Conservation (phyloP, 2,329 filamentous ascomycete genomes). For the Aspergillus transmontanensis region DNA sequence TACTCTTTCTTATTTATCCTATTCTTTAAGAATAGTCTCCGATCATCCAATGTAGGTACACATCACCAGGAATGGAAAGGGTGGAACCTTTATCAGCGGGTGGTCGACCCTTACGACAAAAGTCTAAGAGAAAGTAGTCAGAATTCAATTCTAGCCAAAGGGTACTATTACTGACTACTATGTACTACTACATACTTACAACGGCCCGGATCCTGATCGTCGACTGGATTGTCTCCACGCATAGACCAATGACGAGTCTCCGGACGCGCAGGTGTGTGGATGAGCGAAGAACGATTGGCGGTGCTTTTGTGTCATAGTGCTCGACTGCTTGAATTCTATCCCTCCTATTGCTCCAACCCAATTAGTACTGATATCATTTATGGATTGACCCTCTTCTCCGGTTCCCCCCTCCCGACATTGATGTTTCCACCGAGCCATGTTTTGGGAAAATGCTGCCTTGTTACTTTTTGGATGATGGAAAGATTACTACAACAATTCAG, state of each 20-base stretch:
- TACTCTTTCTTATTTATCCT: not conserved
- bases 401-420: not conserved
- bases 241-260: constrained; percentile 28
- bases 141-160: not conserved
- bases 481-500: not conserved
- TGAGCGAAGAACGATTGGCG: constrained; percentile 13
- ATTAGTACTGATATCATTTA: not conserved
- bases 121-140: not conserved
- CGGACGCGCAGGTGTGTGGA: constrained; percentile 23
- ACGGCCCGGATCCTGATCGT: not conserved
- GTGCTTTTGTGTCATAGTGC: not conserved
- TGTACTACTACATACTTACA: not conserved
- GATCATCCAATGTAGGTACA: not conserved
- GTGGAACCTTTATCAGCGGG: not conserved
- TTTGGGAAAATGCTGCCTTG: not conserved
- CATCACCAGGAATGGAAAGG: not conserved
- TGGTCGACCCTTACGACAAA: not conserved
- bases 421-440: not conserved
- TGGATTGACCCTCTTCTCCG: not conserved
- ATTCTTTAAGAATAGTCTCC: not conserved
- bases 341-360: not conserved
- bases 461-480: not conserved
- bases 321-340: not conserved
- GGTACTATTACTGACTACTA: not conserved
- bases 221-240: not conserved